These are phyloP conservation scores for Carex myosuroides DNA, from an alignment of 176 grass and related monocot species.

Conservation along the genomic window DNA sequence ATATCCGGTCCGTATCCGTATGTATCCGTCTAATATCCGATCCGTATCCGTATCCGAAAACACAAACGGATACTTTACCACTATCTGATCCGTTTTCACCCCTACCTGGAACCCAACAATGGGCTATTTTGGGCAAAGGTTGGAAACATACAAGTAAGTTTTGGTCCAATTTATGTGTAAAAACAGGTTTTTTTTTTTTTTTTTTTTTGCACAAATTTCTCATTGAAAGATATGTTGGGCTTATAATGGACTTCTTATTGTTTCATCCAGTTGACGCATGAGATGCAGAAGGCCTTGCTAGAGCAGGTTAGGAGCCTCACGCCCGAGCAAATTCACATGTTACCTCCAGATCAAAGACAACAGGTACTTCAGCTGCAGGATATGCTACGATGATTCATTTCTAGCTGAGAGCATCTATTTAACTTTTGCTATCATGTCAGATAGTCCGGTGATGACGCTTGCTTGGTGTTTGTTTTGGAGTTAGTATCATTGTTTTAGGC, in stretches of 20 bases:
- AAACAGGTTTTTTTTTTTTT: not conserved
- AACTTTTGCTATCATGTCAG: not conserved
- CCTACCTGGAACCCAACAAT: not conserved
- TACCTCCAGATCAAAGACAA: conserved; percentile 86
- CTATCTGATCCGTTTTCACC: too few relatives aligned
- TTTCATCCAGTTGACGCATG: conserved; percentile 65
- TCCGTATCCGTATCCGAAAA: too few relatives aligned
- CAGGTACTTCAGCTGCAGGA: conserved; percentile 94
- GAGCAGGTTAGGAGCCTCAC: conserved; percentile 91
- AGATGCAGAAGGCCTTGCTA: conserved; percentile 86
- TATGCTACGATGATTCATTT: conserved; percentile 45
- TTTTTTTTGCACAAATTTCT: not conserved
- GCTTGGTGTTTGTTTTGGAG: not conserved
- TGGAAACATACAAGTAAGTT: not conserved
- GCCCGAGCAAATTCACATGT: conserved; percentile 70
- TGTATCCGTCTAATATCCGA: too few relatives aligned
- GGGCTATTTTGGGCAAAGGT: not conserved
- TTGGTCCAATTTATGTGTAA: not conserved
- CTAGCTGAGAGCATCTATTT: not conserved
- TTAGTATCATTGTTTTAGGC: not conserved
- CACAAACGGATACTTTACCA: too few relatives aligned
- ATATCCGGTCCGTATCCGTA: too few relatives aligned
- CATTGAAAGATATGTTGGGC: not conserved
- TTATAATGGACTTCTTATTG: not conserved
- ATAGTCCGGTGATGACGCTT: not conserved